Percentiles rank a stretch among this genome's conserved stretches.
Evolutionary conservation across 495 filamentous ascomycete species (phyloP).

Genomic region (Bryoglossum gracile): DNA sequence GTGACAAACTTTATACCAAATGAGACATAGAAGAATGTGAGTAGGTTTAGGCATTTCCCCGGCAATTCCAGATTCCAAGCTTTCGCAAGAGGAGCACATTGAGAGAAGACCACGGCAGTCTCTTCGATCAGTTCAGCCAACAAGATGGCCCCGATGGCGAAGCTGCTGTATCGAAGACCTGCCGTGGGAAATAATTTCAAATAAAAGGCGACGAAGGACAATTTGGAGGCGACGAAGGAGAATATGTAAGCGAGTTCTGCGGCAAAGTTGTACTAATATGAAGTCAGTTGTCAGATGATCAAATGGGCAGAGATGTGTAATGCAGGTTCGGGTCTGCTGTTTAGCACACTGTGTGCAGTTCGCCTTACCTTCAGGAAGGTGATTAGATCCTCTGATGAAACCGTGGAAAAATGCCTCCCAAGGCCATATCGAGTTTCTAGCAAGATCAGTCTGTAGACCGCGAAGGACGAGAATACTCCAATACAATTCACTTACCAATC

Average conservation of each 20-base stretch:
- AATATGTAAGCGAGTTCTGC: constrained; percentile 4
- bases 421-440: constrained; percentile 3
- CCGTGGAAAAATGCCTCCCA: constrained; percentile 1
- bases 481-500: not conserved
- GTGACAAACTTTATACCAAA: constrained; percentile 23
- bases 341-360: not conserved
- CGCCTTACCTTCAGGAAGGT: not conserved
- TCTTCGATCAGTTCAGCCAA: constrained; percentile 4
- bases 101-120: not conserved
- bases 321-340: not conserved
- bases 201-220: constrained; percentile 4
- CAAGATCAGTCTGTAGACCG: not conserved
- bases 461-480: not conserved
- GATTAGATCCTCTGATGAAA: not conserved
- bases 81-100: constrained; percentile 1
- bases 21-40: constrained; percentile 2
- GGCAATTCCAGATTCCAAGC: constrained; percentile 2
- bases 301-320: not conserved
- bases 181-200: not conserved
- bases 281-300: not conserved
- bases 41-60: constrained; percentile 3
- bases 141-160: not conserved
- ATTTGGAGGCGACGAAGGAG: constrained; percentile 4
- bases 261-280: not conserved
- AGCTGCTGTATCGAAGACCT: not conserved